Conservation (phyloP, 192 early-diverging fungal genomes). For the Linnemannia exigua region DNA sequence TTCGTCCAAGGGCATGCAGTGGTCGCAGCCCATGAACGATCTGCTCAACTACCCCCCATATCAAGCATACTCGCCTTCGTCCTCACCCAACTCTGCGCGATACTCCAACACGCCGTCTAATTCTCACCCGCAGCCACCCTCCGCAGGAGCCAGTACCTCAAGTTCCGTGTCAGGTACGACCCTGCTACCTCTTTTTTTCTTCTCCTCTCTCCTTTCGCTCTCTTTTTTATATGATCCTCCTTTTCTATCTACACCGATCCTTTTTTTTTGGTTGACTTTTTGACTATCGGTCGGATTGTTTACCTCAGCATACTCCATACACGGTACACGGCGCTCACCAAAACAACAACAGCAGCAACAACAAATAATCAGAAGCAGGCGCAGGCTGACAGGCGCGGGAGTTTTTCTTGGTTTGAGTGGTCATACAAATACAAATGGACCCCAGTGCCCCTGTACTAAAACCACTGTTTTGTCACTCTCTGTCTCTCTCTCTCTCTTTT, state of each 20-base stretch:
- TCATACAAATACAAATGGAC: background rate
- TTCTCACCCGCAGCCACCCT: constrained; percentile 15
- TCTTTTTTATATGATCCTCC: background rate
- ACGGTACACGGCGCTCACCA: constrained; percentile 11
- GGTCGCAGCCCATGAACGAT: constrained; percentile 40
- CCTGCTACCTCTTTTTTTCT: background rate
- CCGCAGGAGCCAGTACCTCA: constrained; percentile 10
- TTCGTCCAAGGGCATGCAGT: constrained; percentile 46
- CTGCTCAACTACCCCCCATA: constrained; percentile 49
- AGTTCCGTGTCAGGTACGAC: constrained; percentile 30
- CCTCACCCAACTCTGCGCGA: constrained; percentile 21
- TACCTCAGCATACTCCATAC: constrained; percentile 22
- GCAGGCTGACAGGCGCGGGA: background rate
- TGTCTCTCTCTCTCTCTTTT: no score
- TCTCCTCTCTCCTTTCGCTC: background rate
- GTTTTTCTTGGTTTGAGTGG: constrained; percentile 18
- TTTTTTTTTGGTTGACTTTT: background rate
- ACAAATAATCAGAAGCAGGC: background rate
- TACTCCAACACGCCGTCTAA: constrained; percentile 3
- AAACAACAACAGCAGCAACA: background rate
- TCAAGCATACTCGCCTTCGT: constrained; percentile 9
- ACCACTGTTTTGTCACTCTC: background rate
- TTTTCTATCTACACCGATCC: constrained; percentile 5
- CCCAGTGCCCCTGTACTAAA: background rate
- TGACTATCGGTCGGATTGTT: constrained; percentile 4